A percentile compares a stretch with the other conserved stretches of the same genome.
Conservation (phyloP, 2,329 filamentous ascomycete genomes). For the Ophiostoma montium region DNA sequence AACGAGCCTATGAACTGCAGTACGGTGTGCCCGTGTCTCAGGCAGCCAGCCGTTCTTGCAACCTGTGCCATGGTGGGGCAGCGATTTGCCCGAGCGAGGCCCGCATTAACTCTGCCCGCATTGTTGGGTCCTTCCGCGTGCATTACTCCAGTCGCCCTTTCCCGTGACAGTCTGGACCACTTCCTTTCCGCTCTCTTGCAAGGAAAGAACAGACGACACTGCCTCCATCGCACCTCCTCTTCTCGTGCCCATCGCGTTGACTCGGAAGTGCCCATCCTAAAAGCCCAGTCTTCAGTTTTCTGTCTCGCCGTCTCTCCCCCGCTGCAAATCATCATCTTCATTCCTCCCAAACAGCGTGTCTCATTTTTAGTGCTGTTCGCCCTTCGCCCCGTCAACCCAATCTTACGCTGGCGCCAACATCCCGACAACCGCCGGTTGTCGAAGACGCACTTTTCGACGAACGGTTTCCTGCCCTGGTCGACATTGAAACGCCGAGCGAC, state of each 20-base stretch:
- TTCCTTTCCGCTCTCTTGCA: no score
- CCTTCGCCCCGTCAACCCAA: not conserved
- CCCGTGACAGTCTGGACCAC: no score
- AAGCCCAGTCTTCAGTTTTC: not conserved
- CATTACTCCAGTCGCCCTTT: no score
- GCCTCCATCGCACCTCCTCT: no score
- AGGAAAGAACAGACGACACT: no score
- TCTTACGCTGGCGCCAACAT: constrained; percentile 13
- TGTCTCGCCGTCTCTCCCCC: not conserved
- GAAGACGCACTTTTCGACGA: constrained; percentile 11
- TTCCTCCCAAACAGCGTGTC: not conserved
- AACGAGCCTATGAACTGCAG: no score
- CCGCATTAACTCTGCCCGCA: not conserved
- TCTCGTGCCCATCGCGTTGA: no score
- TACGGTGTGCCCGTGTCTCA: no score
- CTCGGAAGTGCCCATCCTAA: no score
- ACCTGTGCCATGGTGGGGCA: constrained; percentile 4
- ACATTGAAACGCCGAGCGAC: constrained; percentile 23
- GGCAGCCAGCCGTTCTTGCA: not conserved
- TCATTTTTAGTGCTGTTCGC: not conserved
- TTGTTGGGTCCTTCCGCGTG: not conserved
- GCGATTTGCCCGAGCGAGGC: constrained; percentile 2
- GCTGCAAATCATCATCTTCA: not conserved
- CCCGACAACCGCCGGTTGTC: constrained; percentile 10
- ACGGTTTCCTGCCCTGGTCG: constrained; percentile 7